Conservation (phyloP, 108 stramenopile species). For the Fistulifera pelliculosa region DNA sequence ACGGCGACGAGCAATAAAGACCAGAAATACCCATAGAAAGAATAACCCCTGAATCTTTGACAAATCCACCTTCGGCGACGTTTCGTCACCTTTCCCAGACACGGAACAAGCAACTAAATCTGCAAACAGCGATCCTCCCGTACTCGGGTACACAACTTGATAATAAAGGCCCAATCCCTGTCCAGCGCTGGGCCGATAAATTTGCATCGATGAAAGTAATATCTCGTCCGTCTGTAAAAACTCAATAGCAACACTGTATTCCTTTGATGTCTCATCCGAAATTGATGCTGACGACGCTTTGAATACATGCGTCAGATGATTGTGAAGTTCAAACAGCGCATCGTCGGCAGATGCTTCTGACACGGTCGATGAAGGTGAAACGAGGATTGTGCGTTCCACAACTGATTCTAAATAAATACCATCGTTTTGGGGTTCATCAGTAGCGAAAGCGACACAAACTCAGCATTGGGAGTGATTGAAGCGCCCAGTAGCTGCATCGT, state of each 20-base stretch:
- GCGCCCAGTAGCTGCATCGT: constrained; percentile 37
- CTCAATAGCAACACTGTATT: neutral
- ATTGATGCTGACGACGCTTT: constrained; percentile 12
- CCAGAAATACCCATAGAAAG: constrained; percentile 28
- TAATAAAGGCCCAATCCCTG: constrained; percentile 34
- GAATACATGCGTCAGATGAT: constrained; percentile 23
- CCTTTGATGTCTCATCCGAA: constrained; percentile 1
- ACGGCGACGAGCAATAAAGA: constrained; percentile 16
- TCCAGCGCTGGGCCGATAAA: constrained; percentile 27
- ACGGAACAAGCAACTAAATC: constrained; percentile 12
- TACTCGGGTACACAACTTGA: constrained; percentile 15
- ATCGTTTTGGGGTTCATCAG: constrained; percentile 10
- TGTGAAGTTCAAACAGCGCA: constrained; percentile 16
- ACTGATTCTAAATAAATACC: constrained; percentile 5
- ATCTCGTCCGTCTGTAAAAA: constrained; percentile 19
- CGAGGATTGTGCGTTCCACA: constrained; percentile 18
- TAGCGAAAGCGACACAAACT: constrained; percentile 33
- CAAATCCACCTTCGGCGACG: constrained; percentile 1
- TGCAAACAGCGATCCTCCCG: constrained; percentile 12
- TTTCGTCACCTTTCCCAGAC: neutral
- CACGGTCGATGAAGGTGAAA: constrained; percentile 22
- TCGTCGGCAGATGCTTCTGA: constrained; percentile 15
- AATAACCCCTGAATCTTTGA: constrained; percentile 18
- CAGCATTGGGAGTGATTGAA: constrained; percentile 19
- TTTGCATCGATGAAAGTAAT: constrained; percentile 11